phyloP scores from a whole-genome alignment of 176 grass and related monocot genomes.

The Cenchrus americanus region DNA sequence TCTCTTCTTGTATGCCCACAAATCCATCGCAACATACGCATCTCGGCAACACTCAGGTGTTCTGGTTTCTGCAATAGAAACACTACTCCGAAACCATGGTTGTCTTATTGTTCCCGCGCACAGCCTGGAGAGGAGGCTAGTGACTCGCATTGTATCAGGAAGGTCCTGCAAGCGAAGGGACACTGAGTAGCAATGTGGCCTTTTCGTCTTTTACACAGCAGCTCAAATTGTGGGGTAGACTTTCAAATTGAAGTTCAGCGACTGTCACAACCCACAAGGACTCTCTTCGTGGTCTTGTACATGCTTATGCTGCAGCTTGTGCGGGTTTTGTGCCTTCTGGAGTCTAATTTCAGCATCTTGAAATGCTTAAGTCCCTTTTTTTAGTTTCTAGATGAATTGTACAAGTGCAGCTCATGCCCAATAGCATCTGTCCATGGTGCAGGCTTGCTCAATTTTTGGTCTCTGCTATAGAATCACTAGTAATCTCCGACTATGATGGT shows the following conservation, averaged over 20 bases:
- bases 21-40: too few species aligned
- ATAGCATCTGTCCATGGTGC: background rate
- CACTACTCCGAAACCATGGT: too few species aligned
- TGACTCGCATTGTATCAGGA: conserved; percentile 22
- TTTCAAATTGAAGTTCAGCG: conserved; percentile 42
- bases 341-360: background rate
- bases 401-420: background rate
- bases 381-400: background rate
- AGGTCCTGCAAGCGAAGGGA: conserved; percentile 48
- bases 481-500: too few species aligned
- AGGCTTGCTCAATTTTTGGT: background rate
- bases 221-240: background rate
- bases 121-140: conserved; percentile 51
- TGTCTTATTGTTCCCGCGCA: too few species aligned
- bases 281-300: conserved; percentile 28
- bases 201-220: background rate
- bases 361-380: background rate
- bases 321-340: background rate
- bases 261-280: conserved; percentile 22
- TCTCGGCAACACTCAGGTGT: too few species aligned
- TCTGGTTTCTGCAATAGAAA: too few species aligned
- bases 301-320: conserved; percentile 37
- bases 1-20: too few species aligned
- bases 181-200: background rate
- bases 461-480: too few species aligned